Base-by-base conservation (phyloP, 805 yeast species). In the Candida orba region DNA sequence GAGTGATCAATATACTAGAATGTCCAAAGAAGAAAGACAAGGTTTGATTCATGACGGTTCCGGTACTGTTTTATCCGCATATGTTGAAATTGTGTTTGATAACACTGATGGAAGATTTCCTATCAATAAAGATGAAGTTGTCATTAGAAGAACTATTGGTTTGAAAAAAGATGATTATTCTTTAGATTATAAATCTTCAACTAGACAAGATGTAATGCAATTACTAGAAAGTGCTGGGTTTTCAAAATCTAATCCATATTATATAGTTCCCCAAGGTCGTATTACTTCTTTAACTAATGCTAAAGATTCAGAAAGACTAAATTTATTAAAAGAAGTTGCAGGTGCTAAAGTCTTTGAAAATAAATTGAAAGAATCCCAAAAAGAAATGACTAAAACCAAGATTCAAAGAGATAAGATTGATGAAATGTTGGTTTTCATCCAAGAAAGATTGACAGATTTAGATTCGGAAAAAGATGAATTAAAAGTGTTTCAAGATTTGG, bases 261-360 rank as follows among this genome's bases (percentile, higher is more conserved):
- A 91, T 60, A 91, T 93, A 52, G 98, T 93, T 6, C 98, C 99
- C 1, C 99, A 93, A 64, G 99, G 99, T 18, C 73, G 86, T 53
- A 87, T 93, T 53, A 84, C 96, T 1, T 73, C 85, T 0, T 69
- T 93, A 46, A 91, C 98, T 0, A 88, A 88, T 57, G 91, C 96
- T 0, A 85, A 85, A 53, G 96, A 89, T 58, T 58, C 76, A 3
- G 96, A 90, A 57, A 75, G 97, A 48, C 69, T 91, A 41, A 73
- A 76, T 31, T 66, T 90, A 34, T 67, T 93, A 52, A 89, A 91
- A 52, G 96, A 89, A 56, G 96, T 91, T 30, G 93, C 96, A 27
- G 99, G 99, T 17, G 96, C 98, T 1, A 82, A 80, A 46, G 84
- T 90, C 3, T 93, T 91, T 65, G 98, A 93, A 57, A 68, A 73